Evolutionary conservation across 2,329 filamentous ascomycete species (phyloP).

Genomic region (Phaeosphaeriaceae sp.): DNA sequence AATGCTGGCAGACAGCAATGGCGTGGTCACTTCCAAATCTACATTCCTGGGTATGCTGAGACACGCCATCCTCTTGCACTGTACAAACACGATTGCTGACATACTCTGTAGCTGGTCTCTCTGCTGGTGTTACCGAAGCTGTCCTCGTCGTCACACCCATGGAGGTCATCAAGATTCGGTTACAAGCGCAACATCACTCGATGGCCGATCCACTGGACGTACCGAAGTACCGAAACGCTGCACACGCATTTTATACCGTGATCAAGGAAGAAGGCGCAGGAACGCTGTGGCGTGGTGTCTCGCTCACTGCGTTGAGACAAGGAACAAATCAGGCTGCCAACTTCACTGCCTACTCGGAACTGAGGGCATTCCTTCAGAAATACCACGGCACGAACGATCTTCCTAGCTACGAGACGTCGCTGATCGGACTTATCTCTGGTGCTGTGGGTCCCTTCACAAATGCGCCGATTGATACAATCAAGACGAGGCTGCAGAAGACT

Average conservation of each 20-base stretch:
- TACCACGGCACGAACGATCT: conserved; percentile 77
- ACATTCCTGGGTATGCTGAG: conserved; percentile 73
- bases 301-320: conserved; percentile 89
- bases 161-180: conserved; percentile 98
- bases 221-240: conserved; percentile 96
- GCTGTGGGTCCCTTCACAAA: conserved; percentile 97
- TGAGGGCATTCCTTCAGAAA: conserved; percentile 79
- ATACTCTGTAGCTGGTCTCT: conserved; percentile 72
- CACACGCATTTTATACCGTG: conserved; percentile 83
- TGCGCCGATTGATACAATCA: conserved; percentile 98
- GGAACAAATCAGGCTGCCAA: conserved; percentile 95
- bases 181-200: conserved; percentile 97
- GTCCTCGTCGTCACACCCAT: conserved; percentile 96
- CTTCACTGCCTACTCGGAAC: conserved; percentile 96
- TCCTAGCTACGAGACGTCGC: conserved; percentile 86
- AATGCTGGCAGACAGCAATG: conserved; percentile 72
- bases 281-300: conserved; percentile 91
- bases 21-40: conserved; percentile 70
- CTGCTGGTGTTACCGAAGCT: conserved; percentile 94
- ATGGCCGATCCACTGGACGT: conserved; percentile 96
- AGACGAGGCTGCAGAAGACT: conserved; percentile 92
- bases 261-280: conserved; percentile 88
- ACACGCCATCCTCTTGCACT: background rate
- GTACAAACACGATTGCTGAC: conserved; percentile 20
- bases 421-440: conserved; percentile 89